Evolutionary conservation across 1,284 basidiomycete genomes (phyloP).

Genomic region (Marasmius fiardii): DNA sequence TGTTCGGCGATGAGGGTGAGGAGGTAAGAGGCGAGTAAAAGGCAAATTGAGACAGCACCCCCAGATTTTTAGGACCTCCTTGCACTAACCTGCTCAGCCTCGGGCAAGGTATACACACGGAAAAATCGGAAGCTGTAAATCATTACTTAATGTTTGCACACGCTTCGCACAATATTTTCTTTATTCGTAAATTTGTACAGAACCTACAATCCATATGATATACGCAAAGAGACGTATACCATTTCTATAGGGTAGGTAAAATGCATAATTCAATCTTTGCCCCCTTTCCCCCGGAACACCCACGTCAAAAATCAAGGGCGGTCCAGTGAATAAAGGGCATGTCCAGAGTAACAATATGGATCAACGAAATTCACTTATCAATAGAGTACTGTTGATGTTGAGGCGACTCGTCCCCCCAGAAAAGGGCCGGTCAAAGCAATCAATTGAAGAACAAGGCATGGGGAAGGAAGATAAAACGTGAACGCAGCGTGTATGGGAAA

Average conservation of each 20-base stretch:
- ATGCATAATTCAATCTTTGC: constrained; percentile 51
- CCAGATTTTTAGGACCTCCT: too few relatives aligned
- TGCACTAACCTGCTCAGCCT: too few relatives aligned
- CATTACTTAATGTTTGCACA: background rate
- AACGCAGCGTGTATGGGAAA: too few relatives aligned
- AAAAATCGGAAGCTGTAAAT: background rate
- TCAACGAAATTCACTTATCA: too few relatives aligned
- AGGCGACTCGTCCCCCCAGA: too few relatives aligned
- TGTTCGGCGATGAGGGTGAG: background rate
- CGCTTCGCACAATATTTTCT: background rate
- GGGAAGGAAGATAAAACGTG: too few relatives aligned
- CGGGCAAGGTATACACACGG: background rate
- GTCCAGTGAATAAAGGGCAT: constrained; percentile 72
- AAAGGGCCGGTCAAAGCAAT: too few relatives aligned
- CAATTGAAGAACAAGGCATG: too few relatives aligned
- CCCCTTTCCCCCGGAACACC: constrained; percentile 79
- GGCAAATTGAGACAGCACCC: too few relatives aligned
- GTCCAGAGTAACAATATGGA: background rate
- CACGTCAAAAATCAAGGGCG: constrained; percentile 45
- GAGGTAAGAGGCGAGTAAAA: too few relatives aligned
- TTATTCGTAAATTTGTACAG: background rate
- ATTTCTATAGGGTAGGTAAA: background rate
- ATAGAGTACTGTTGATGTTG: too few relatives aligned
- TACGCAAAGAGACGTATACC: background rate
- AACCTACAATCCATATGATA: background rate